Evolutionary conservation across 257 asterid species (phyloP), one percentile per base, ranked within the genome.

Genomic region (Nemophila menziesii): DNA sequence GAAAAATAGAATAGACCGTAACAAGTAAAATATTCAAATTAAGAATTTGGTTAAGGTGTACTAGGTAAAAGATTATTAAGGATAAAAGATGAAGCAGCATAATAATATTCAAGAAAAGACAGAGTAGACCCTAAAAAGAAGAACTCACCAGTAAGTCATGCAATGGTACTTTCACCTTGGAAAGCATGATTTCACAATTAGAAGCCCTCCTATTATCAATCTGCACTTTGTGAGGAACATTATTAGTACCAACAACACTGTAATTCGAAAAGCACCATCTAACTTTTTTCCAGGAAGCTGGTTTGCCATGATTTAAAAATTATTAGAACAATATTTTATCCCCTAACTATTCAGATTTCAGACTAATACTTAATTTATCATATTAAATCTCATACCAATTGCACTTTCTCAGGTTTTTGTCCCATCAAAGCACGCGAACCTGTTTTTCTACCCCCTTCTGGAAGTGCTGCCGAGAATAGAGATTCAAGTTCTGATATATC

Each of bases 121-220:
- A 21, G 43, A 33, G 48, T 33, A 41, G 41, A 29, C 9, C 36
- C 36, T 7, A 2, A 29, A 29, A 29, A 2, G 36, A 2, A 3
- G 36, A 61, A 54, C 94, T 74, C 73, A 86, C 97, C 87, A 86
- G 73, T 70, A 86, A 66, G 22, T 86, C 97, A 55, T 50, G 78
- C 70, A 82, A 60, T 3, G 94, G 93, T 61, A 74, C 67, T 68
- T 86, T 86, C 71, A 86, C 94, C 73, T 82, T 82, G 34, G 94
- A 77, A 48, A 86, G 87, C 94, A 86, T 82, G 61, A 86, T 86
- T 59, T 86, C 97, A 71, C 97, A 86, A 68, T 86, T 86, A 66
- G 79, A 82, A 8, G 97, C 97, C 33, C 97, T 84, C 59, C 94
- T 72, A 56, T 79, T 94, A 2, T 86, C 94, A 64, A 86, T 54